These are phyloP conservation scores for Brassica rapa DNA, from an alignment of 345 rosid species.

Conservation along the genomic window DNA sequence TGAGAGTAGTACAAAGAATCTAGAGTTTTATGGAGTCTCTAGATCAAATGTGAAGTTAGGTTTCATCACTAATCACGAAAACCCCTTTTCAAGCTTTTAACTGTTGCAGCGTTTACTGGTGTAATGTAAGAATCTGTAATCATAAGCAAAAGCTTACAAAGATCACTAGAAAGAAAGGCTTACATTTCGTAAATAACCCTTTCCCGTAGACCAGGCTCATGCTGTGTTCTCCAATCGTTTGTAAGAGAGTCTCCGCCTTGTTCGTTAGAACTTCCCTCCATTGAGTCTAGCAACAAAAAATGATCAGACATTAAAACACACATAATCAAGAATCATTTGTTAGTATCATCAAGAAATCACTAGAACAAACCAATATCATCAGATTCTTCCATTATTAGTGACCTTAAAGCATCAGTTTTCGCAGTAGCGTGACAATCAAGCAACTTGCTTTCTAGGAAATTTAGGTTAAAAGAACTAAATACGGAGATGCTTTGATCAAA, in stretches of 20 bases:
- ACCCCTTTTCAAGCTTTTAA: too few species aligned
- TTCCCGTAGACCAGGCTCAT: constrained; percentile 49
- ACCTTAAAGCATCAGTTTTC: background rate
- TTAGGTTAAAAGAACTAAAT: too few species aligned
- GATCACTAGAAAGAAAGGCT: constrained; percentile 23
- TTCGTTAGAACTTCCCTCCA: constrained; percentile 46
- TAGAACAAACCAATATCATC: background rate
- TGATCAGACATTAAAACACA: background rate
- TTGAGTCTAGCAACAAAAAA: constrained; percentile 7
- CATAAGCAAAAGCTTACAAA: background rate
- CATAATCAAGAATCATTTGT: background rate
- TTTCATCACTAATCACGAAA: background rate
- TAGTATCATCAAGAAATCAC: background rate
- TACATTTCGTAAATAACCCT: constrained; percentile 59
- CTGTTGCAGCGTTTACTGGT: background rate
- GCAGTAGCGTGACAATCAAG: background rate
- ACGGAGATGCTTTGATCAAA: too few species aligned
- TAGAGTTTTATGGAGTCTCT: too few species aligned
- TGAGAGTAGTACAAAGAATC: too few species aligned
- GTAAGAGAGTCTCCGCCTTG: constrained; percentile 48
- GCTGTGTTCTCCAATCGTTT: constrained; percentile 66
- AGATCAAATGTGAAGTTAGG: background rate
- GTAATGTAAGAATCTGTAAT: background rate
- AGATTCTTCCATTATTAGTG: background rate
- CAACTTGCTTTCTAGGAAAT: background rate